Evolutionary conservation across 805 yeast genomes (phyloP).

Genomic region (Zygosaccharomyces lentus): DNA sequence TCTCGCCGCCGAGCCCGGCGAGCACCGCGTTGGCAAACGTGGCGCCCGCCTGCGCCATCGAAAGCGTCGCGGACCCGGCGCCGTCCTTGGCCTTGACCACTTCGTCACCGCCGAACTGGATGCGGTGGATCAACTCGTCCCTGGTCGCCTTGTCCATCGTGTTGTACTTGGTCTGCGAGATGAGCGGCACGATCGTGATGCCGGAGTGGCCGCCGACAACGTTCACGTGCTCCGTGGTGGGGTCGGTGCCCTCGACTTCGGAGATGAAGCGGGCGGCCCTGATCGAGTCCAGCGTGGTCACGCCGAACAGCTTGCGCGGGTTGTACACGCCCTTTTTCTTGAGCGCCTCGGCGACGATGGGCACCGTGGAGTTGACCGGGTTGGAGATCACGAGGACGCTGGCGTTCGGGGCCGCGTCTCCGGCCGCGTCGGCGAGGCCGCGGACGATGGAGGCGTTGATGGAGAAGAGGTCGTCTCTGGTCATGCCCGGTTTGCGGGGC

Average conservation of each 20-base stretch:
- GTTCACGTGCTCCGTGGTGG: conserved; percentile 68
- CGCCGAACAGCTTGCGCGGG: conserved; percentile 91
- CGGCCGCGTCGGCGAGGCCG: conserved; percentile 83
- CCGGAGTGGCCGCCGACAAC: conserved; percentile 99
- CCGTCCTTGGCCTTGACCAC: conserved; percentile 92
- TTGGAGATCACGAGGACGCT: conserved; percentile 78
- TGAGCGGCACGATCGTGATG: conserved; percentile 88
- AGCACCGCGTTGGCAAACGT: conserved; percentile 64
- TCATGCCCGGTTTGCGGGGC: conserved; percentile 98
- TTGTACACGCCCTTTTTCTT: conserved; percentile 82
- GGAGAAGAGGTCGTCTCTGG: conserved; percentile 94
- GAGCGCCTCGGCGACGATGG: conserved; percentile 90
- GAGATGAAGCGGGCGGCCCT: conserved; percentile 84
- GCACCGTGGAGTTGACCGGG: conserved; percentile 97
- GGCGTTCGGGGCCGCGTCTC: conserved; percentile 80
- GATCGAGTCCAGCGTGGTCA: conserved; percentile 88
- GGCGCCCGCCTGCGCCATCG: conserved; percentile 92
- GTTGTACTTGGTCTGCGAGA: conserved; percentile 78
- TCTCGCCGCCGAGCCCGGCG: conserved; percentile 60
- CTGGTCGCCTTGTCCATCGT: conserved; percentile 56
- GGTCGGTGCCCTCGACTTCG: conserved; percentile 52
- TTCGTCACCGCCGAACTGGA: conserved; percentile 96
- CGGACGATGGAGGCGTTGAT: conserved; percentile 94
- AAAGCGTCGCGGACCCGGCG: conserved; percentile 88
- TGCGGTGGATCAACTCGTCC: conserved; percentile 71